phyloP scores from a whole-genome alignment of 805 yeast species.

The Jamesozyma gamospora region DNA sequence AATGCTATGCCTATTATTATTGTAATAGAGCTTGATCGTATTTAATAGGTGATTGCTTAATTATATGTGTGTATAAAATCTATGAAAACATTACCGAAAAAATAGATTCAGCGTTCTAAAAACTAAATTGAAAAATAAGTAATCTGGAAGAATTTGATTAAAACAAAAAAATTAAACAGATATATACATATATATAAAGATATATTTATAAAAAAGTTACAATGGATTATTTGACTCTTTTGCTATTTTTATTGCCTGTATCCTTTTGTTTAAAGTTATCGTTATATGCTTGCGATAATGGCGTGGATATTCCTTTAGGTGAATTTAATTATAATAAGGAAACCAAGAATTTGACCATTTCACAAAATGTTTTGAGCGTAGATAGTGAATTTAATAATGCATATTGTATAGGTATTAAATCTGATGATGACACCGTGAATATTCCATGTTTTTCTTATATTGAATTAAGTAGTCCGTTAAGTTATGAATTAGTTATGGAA shows the following conservation, averaged over 20 bases:
- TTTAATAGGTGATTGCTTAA: too few relatives aligned
- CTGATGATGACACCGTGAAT: constrained; percentile 6
- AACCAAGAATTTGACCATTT: background rate
- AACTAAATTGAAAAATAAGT: too few relatives aligned
- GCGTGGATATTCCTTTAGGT: background rate
- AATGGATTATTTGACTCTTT: background rate
- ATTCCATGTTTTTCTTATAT: constrained; percentile 19
- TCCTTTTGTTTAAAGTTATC: background rate
- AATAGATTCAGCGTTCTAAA: too few relatives aligned
- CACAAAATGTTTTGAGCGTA: background rate
- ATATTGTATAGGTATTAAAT: constrained; percentile 17
- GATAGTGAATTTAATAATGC: constrained; percentile 1
- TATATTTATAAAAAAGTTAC: too few relatives aligned
- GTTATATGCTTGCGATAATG: background rate
- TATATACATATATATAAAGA: too few relatives aligned
- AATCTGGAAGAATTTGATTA: too few relatives aligned
- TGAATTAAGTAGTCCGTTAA: constrained; percentile 16
- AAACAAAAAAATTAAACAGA: too few relatives aligned
- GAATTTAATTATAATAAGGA: background rate
- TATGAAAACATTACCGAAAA: too few relatives aligned
- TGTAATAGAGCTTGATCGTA: too few relatives aligned
- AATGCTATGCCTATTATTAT: too few relatives aligned
- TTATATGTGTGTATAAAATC: too few relatives aligned
- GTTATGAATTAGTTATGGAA: constrained; percentile 17
- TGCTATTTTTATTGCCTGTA: background rate